Percentiles rank a stretch among this genome's conserved stretches.
phyloP scores from a whole-genome alignment of 140 eudicot species.

The Bidens hawaiensis region DNA sequence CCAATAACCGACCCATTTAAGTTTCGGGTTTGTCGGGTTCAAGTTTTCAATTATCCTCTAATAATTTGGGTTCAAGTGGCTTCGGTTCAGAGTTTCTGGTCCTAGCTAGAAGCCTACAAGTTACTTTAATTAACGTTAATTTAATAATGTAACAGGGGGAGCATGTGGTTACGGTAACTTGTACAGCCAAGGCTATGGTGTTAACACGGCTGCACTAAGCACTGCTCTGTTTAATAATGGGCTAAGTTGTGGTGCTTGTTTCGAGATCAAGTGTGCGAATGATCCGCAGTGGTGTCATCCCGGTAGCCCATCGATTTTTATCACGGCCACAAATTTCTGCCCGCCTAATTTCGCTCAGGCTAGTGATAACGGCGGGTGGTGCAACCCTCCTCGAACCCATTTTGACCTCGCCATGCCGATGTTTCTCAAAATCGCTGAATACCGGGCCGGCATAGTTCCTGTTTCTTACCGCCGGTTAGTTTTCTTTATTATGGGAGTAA shows the following conservation, averaged over 20 bases:
- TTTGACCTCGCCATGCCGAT: constrained; percentile 57
- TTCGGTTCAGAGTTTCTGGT: no score
- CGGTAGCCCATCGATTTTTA: constrained; percentile 39
- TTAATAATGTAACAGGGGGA: constrained; percentile 32
- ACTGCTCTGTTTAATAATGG: constrained; percentile 57
- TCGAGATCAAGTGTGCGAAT: constrained; percentile 43
- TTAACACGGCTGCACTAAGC: constrained; percentile 55
- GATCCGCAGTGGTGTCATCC: constrained; percentile 51
- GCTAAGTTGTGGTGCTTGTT: constrained; percentile 54
- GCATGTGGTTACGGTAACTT: constrained; percentile 66
- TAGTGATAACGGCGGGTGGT: constrained; percentile 55
- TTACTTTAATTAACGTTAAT: not conserved
- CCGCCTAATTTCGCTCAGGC: constrained; percentile 52
- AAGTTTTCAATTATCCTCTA: no score
- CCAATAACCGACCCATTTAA: no score
- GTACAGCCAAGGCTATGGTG: constrained; percentile 57
- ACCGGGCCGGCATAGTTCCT: constrained; percentile 44
- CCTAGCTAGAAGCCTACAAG: no score
- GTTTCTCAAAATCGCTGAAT: constrained; percentile 48
- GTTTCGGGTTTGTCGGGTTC: no score
- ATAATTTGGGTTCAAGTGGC: no score
- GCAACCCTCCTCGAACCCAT: constrained; percentile 65
- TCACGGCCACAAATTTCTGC: constrained; percentile 59
- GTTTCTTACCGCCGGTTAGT: constrained; percentile 41
- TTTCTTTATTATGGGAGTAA: no score